Evolutionary conservation across 495 filamentous ascomycete genomes (phyloP), one percentile per base, ranked within the genome.

Genomic region (Coniosporium apollinis): DNA sequence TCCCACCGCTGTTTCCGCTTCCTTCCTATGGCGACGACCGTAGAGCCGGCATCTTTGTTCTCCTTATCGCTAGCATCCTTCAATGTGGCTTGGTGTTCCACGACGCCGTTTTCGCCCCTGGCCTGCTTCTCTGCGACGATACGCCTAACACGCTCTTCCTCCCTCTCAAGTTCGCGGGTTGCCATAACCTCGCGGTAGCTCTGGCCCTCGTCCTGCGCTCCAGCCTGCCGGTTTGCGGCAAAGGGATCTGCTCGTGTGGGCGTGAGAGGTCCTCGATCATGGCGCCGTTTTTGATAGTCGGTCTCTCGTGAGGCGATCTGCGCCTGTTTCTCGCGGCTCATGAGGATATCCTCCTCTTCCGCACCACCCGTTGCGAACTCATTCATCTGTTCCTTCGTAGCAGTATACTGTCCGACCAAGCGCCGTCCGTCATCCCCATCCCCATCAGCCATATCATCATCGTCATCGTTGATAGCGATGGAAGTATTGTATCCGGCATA

Each of bases 1-100:
- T 93, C 87, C 89, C 89, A 96, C 50, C 89, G 67, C 62, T 89
- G 85, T 65, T 92, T 94, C 44, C 82, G 72, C 66, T 86, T 93
- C 36, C 76, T 67, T 3, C 75, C 75, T 15, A 68, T 55, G 2
- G 66, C 54, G 9, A 67, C 75, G 34, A 72, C 79, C 17, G 78
- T 73, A 11, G 76, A 70, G 6, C 76, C 75, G 34, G 72, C 64
- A 16, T 89, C 72, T 29, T 61, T 64, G 58, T 85, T 76, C 38
- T 74, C 64, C 42, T 51, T 62, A 45, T 57, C 65, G 32, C 75
- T 73, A 30, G 64, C 62, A 5, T 76, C 66, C 45, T 72, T 76
- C 37, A 94, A 65, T 19, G 72, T 80, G 34, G 86, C 69, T 52
- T 79, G 52, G 52, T 83, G 70, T 45, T 79, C 70, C 24, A 60